Evolutionary conservation across 2,329 filamentous ascomycete species (phyloP).

Genomic region (Plenodomus biglobosus): DNA sequence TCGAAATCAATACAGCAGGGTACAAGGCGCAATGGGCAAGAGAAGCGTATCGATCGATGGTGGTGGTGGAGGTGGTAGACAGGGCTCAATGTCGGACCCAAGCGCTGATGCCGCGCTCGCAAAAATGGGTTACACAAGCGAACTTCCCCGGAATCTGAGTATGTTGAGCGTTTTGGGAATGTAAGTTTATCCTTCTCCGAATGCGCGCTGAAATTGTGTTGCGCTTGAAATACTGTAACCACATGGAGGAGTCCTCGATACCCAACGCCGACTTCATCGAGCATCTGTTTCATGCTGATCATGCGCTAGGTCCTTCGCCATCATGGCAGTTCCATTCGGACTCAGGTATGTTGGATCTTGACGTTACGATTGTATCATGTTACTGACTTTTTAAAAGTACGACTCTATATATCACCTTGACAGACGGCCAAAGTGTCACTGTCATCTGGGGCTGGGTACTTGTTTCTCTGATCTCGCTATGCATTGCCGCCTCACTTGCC

Average conservation of each 20-base stretch:
- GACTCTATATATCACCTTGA: slow-evolving; percentile 68
- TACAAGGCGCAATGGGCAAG: slow-evolving; percentile 16
- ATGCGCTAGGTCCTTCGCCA: slow-evolving; percentile 62
- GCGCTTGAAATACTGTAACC: background rate
- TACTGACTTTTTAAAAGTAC: slow-evolving; percentile 46
- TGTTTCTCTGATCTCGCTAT: slow-evolving; percentile 66
- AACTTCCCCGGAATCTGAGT: slow-evolving; percentile 66
- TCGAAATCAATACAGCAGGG: slow-evolving; percentile 1
- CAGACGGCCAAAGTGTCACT: slow-evolving; percentile 68
- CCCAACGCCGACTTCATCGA: background rate
- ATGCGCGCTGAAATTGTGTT: background rate
- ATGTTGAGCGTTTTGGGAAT: slow-evolving; percentile 70
- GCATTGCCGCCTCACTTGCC: slow-evolving; percentile 70
- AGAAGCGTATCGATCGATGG: slow-evolving; percentile 23
- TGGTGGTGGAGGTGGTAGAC: slow-evolving; percentile 15
- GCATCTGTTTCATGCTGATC: slow-evolving; percentile 6
- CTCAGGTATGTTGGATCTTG: slow-evolving; percentile 42
- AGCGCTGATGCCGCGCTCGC: slow-evolving; percentile 62
- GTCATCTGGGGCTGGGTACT: slow-evolving; percentile 70
- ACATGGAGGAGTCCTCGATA: background rate
- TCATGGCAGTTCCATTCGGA: slow-evolving; percentile 72
- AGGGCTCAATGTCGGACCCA: slow-evolving; percentile 37
- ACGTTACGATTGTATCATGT: too few species aligned
- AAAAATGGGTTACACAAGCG: slow-evolving; percentile 68
- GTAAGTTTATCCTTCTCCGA: slow-evolving; percentile 34